Conservation (phyloP, 805 yeast species). For the Monosporozyma siamensis region DNA sequence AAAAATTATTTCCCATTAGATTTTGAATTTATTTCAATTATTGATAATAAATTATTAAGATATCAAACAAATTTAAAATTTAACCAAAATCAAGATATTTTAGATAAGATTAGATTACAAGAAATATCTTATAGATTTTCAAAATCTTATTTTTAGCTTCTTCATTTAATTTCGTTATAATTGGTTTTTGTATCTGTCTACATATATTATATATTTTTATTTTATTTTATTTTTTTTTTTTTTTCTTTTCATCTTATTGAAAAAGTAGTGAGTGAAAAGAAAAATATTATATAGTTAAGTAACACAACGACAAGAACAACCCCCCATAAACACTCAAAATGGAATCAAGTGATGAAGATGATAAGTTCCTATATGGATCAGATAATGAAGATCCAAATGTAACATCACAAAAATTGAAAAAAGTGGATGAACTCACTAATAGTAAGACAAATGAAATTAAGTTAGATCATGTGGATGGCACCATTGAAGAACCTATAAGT, state of each 20-base stretch:
- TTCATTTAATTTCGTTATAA: background rate
- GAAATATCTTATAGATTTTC: slow-evolving; percentile 28
- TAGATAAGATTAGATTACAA: slow-evolving; percentile 28
- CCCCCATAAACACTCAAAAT: too few relatives aligned
- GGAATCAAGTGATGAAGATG: slow-evolving; percentile 30
- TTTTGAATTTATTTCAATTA: background rate
- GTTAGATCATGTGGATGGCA: background rate
- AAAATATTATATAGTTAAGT: too few relatives aligned
- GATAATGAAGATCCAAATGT: slow-evolving; percentile 19
- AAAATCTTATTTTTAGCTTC: slow-evolving; percentile 21
- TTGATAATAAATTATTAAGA: slow-evolving; percentile 2
- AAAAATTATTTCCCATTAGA: background rate
- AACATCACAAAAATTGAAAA: background rate
- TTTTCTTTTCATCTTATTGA: background rate
- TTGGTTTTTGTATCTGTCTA: background rate
- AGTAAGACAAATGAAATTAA: background rate
- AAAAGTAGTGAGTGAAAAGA: background rate
- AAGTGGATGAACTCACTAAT: slow-evolving; percentile 6
- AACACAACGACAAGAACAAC: too few relatives aligned
- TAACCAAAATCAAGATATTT: slow-evolving; percentile 14
- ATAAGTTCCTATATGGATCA: slow-evolving; percentile 29
- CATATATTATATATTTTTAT: background rate
- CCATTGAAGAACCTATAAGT: background rate
- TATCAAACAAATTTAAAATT: background rate
- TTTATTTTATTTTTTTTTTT: background rate